Conservation (phyloP, 441 rosid genomes). For the Melastoma candidum region DNA sequence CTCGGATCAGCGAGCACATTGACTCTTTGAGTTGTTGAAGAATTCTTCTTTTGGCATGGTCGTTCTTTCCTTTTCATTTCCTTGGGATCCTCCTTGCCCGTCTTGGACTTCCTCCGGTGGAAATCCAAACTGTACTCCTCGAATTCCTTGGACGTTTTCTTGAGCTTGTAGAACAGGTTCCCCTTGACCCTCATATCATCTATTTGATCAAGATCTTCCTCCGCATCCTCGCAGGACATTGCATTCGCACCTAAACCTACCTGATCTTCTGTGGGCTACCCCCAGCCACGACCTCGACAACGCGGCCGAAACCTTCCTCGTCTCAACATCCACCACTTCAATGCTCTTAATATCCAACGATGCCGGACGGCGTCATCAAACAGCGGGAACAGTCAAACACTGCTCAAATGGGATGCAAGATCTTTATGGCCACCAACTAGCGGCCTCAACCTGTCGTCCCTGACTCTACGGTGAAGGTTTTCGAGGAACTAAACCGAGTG, state of each 20-base stretch:
- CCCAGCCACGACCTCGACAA: slow-evolving; percentile 43
- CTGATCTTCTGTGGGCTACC: slow-evolving; percentile 10
- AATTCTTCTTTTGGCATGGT: slow-evolving; percentile 13
- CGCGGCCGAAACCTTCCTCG: slow-evolving; percentile 60
- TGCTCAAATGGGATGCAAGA: slow-evolving; percentile 10
- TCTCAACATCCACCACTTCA: slow-evolving; percentile 60
- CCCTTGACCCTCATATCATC: slow-evolving; percentile 70
- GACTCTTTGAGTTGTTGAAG: slow-evolving; percentile 9
- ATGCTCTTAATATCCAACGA: slow-evolving; percentile 25
- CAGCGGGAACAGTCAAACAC: slow-evolving; percentile 29
- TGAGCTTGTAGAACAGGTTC: slow-evolving; percentile 71
- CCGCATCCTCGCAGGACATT: slow-evolving; percentile 11
- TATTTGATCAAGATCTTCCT: slow-evolving; percentile 45
- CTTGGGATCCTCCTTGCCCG: slow-evolving; percentile 21
- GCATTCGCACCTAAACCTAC: slow-evolving; percentile 1
- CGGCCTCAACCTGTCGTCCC: slow-evolving; percentile 8
- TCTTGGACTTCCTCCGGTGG: slow-evolving; percentile 50
- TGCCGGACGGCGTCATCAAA: slow-evolving; percentile 12
- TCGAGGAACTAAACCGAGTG: slow-evolving; percentile 28
- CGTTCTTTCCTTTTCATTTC: slow-evolving; percentile 29
- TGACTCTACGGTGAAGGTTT: slow-evolving; percentile 9
- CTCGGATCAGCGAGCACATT: slow-evolving; percentile 11
- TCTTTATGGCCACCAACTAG: slow-evolving; percentile 6
- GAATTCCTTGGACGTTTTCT: slow-evolving; percentile 64
- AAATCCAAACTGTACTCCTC: slow-evolving; percentile 68